Evolutionary conservation across 805 yeast genomes (phyloP), one percentile per base, ranked within the genome.

Genomic region (Cyberlindnera euphorbiiphila): DNA sequence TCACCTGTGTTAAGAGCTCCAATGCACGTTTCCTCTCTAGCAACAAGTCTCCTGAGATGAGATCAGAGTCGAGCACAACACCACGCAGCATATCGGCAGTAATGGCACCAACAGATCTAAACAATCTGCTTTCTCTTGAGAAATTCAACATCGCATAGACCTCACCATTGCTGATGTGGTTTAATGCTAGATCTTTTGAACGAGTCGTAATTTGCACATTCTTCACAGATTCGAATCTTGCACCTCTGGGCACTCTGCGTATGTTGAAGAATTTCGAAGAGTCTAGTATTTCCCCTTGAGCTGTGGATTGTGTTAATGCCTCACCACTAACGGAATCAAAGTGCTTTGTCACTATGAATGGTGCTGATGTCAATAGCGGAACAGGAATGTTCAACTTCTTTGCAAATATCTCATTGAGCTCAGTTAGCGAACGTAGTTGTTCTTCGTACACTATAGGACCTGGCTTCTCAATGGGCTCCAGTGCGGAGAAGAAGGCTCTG

Each of bases 281-380:
- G 20, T 34, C 24, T 9, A 38, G 26, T 7, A 33, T n/a, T 20
- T 39, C 48, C n/a, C n/a, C n/a, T n/a, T n/a, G n/a, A n/a, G n/a
- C n/a, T n/a, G n/a, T n/a, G n/a, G n/a, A n/a, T n/a, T n/a, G n/a
- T n/a, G n/a, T n/a, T n/a, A n/a, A n/a, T n/a, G n/a, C n/a, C n/a
- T n/a, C n/a, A n/a, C n/a, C n/a, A n/a, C n/a, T n/a, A n/a, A n/a
- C n/a, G n/a, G 12, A 13, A 14, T 27, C 22, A n/a, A 27, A 12
- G 16, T 35, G 29, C 19, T 37, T 27, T 7, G 27, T 18, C 4
- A 29, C 24, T 13, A 48, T 41, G 30, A 39, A 48, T 4, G 54
- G 56, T 13, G 45, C 36, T 1, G 43, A 32, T 6, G 40, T 39
- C 28, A 51, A 38, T 8, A 51, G 15, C n/a, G 50, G 47, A 8